Base-by-base conservation (phyloP, 805 yeast genomes). In the Yarrowia sp. region DNA sequence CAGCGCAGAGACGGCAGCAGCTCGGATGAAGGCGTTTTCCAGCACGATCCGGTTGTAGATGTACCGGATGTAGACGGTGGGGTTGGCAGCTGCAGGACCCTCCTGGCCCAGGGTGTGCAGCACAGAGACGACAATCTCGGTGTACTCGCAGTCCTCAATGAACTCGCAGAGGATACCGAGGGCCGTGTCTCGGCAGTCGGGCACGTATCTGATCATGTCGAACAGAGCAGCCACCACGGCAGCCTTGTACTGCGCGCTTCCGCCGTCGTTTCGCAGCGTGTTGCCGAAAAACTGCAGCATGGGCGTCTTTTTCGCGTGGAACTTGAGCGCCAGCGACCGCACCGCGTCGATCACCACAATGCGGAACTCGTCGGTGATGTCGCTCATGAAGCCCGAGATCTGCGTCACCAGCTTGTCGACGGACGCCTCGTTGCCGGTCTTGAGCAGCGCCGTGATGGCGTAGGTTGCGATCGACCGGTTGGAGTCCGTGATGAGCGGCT, bases 101-200 rank as follows among this genome's bases (percentile, higher is more conserved):
- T 93, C 97, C 72, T 88, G 90, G 77, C 99, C 99, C 72, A 95
- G 85, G 71, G 94, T 79, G 79, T 93, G 97, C 78, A 95, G 84
- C 70, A 95, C 89, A 76, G 98, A 87, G n/a, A 93, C 97, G 36
- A 96, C 87, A 71, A 95, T 86, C 79, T 92, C 97, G 40, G 97
- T 90, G 81, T 85, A 94, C 81, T 95, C 99, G 81, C 98, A 95
- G 82, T 95, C 99, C 80, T 95, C 99, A 75, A 95, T 95, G 77
- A 92, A 93, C 79, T 95, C 99, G 83, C 98, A 92, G 74, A 95
- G 84, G 78, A 89, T 89, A 80, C 90, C 92, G 75, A 95, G 82
- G 26, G 97, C 97, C 61, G 85, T 79, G 73, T 90, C 95, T 75
- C 91, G 86, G 14, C 96, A 91, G 72, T 83, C 87, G 22, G 97